phyloP scores from a whole-genome alignment of 768 basidiomycete species.

The Hebeloma cylindrosporum region DNA sequence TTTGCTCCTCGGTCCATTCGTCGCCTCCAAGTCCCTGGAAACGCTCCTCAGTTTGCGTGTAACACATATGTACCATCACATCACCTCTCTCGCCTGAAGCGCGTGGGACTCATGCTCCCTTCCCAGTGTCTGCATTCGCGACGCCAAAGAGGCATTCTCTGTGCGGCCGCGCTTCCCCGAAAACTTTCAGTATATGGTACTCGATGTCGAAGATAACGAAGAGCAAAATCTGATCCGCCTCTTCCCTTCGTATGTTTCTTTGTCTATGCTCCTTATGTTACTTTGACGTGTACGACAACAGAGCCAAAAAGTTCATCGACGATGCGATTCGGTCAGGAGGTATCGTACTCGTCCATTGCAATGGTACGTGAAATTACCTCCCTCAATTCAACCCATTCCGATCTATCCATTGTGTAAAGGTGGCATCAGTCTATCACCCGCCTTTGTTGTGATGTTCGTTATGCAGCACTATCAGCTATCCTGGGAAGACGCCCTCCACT shows the following conservation, averaged over 20 bases:
- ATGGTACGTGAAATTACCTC: conserved; percentile 49
- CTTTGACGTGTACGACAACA: conserved; percentile 27
- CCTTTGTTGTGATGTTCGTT: conserved; percentile 91
- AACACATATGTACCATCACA: conserved; percentile 70
- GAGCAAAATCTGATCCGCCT: conserved; percentile 92
- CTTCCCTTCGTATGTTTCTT: conserved; percentile 69
- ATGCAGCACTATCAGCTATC: conserved; percentile 81
- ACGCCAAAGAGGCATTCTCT: conserved; percentile 87
- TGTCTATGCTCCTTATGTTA: not conserved
- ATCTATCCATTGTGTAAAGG: conserved; percentile 40
- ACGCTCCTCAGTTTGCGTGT: conserved; percentile 64
- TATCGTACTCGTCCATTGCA: conserved; percentile 86
- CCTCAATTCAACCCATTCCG: not conserved
- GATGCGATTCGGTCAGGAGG: conserved; percentile 61
- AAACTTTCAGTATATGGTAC: conserved; percentile 70
- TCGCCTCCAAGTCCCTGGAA: conserved; percentile 80
- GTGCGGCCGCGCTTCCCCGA: conserved; percentile 84
- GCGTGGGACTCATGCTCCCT: conserved; percentile 18
- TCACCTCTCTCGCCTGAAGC: conserved; percentile 12
- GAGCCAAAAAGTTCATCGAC: conserved; percentile 78
- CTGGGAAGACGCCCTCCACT: conserved; percentile 87
- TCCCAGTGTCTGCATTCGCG: conserved; percentile 81
- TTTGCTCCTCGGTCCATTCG: conserved; percentile 83
- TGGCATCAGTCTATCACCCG: conserved; percentile 83
- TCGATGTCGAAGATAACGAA: conserved; percentile 90